phyloP scores from a whole-genome alignment of 2,329 filamentous ascomycete genomes.

The Ascochyta rabiei region DNA sequence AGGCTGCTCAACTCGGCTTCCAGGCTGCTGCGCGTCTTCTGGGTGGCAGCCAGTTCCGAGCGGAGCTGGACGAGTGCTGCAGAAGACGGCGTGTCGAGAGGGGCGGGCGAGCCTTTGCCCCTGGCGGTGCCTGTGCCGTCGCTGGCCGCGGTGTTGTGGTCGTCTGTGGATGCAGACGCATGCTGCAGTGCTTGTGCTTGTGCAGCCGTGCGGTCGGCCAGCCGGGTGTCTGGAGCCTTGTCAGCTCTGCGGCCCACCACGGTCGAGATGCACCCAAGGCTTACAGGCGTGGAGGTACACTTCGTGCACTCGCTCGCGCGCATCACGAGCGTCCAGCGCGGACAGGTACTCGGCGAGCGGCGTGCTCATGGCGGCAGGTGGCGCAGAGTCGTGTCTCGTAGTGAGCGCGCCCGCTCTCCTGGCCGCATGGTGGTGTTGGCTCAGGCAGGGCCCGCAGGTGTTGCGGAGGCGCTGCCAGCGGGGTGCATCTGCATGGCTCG shows the following conservation, averaged over 20 bases:
- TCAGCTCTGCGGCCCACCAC: slow-evolving; percentile 14
- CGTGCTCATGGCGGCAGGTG: slow-evolving; percentile 60
- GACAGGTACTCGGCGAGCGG: slow-evolving; percentile 84
- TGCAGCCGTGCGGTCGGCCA: slow-evolving; percentile 53
- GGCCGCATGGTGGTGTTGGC: slow-evolving; percentile 30
- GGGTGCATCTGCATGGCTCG: slow-evolving; percentile 1
- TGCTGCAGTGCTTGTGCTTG: slow-evolving; percentile 40
- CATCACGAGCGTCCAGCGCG: slow-evolving; percentile 73
- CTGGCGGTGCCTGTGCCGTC: slow-evolving; percentile 27
- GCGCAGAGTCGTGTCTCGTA: slow-evolving; percentile 5
- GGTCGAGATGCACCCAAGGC: background rate
- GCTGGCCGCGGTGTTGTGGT: slow-evolving; percentile 23
- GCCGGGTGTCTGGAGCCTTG: slow-evolving; percentile 48
- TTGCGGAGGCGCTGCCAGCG: slow-evolving; percentile 16
- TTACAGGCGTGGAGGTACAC: slow-evolving; percentile 80
- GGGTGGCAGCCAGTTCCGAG: slow-evolving; percentile 75
- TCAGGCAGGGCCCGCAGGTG: background rate
- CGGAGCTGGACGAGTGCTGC: slow-evolving; percentile 43
- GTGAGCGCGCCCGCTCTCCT: slow-evolving; percentile 1
- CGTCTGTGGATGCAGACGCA: slow-evolving; percentile 26
- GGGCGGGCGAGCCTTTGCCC: slow-evolving; percentile 25
- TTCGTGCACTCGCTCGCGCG: slow-evolving; percentile 68
- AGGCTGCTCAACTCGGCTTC: slow-evolving; percentile 67
- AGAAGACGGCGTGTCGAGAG: slow-evolving; percentile 19
- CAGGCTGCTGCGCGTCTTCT: slow-evolving; percentile 73